Percentiles rank a stretch among this genome's conserved stretches.
These are phyloP conservation scores for Beta lomatogona DNA, from an alignment of 179 eudicot genomes.

Conservation along the genomic window DNA sequence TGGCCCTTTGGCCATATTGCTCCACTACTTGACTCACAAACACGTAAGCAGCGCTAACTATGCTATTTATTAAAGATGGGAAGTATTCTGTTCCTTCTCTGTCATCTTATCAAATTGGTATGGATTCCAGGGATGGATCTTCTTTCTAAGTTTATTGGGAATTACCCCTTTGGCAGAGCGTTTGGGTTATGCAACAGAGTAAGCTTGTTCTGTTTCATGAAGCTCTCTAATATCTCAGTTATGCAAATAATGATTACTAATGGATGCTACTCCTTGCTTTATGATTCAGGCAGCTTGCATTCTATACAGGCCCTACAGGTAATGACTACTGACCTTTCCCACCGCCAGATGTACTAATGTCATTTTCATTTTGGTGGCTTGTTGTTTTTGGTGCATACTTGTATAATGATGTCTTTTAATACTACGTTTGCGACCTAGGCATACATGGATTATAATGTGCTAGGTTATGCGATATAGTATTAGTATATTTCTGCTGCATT, in stretches of 20 bases:
- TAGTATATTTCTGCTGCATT: conserved; percentile 5
- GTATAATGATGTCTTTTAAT: neutral
- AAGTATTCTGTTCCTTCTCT: neutral
- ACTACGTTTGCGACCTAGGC: neutral
- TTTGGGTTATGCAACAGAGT: conserved; percentile 95
- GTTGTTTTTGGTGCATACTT: neutral
- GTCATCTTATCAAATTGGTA: conserved; percentile 19
- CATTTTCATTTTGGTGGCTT: neutral
- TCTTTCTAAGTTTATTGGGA: conserved; percentile 85
- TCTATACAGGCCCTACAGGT: conserved; percentile 91
- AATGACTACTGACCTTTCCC: conserved; percentile 16
- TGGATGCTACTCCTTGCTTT: conserved; percentile 12
- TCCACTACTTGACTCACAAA: conserved; percentile 61
- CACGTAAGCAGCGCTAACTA: conserved; percentile 48
- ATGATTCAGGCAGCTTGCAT: conserved; percentile 84
- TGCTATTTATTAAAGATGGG: neutral
- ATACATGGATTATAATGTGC: neutral
- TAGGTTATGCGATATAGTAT: neutral
- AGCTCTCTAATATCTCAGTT: neutral
- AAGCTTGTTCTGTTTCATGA: conserved; percentile 36
- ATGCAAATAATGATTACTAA: conserved; percentile 5
- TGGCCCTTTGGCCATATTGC: conserved; percentile 81
- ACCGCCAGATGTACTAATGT: neutral
- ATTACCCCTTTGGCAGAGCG: conserved; percentile 93
- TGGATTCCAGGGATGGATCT: conserved; percentile 75